Conservation (phyloP, 1,139 yeast genomes). For the Arxiozyma slooffiae region DNA sequence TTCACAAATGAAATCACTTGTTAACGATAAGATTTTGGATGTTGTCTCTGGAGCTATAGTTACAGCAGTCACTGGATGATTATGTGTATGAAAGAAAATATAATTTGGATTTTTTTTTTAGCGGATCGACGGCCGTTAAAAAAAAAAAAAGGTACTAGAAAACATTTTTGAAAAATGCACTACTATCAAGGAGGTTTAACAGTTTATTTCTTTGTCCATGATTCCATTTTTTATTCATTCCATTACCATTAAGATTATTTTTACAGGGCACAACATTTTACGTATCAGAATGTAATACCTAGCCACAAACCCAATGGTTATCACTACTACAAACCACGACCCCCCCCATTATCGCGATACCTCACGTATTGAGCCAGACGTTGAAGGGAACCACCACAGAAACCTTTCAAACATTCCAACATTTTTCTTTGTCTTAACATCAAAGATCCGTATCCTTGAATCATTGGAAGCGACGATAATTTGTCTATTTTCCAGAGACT, state of each 20-base stretch:
- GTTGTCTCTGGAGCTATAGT: slow-evolving; percentile 69
- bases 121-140: neutral
- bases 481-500: slow-evolving; percentile 7
- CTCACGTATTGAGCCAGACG: slow-evolving; percentile 43
- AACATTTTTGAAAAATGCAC: slow-evolving; percentile 2
- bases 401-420: slow-evolving; percentile 65
- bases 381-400: slow-evolving; percentile 60
- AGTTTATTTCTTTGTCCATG: neutral
- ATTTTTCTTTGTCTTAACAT: slow-evolving; percentile 44
- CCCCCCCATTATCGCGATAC: slow-evolving; percentile 10
- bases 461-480: slow-evolving; percentile 66
- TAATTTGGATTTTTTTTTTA: slow-evolving; percentile 29
- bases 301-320: slow-evolving; percentile 34
- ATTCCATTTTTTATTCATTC: neutral
- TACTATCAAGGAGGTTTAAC: neutral
- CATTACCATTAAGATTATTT: neutral
- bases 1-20: slow-evolving; percentile 75
- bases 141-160: neutral
- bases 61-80: slow-evolving; percentile 65
- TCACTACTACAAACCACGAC: slow-evolving; percentile 38
- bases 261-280: neutral
- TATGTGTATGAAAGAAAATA: slow-evolving; percentile 71
- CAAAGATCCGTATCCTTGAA: slow-evolving; percentile 60
- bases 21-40: slow-evolving; percentile 52
- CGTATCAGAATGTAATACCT: slow-evolving; percentile 18